phyloP scores from a whole-genome alignment of 148 eudicot species.

The Beta vulgaris region DNA sequence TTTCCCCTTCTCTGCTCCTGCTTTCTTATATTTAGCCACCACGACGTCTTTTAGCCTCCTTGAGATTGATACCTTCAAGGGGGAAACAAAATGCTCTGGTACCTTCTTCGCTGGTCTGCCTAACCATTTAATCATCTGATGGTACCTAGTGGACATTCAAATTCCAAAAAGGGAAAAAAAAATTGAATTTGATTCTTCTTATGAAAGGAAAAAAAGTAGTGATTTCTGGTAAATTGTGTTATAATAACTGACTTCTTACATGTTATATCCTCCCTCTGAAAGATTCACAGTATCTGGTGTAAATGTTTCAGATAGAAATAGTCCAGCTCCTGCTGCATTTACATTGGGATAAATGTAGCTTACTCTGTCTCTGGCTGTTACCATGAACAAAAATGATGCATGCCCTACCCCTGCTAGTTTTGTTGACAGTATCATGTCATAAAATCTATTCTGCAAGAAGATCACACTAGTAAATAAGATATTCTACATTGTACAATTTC shows the following conservation, averaged over 20 bases:
- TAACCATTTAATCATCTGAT: constrained; percentile 81
- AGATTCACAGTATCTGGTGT: constrained; percentile 59
- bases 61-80: constrained; percentile 72
- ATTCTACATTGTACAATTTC: background rate
- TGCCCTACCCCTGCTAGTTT: constrained; percentile 94
- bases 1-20: constrained; percentile 74
- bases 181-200: background rate
- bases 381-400: constrained; percentile 81
- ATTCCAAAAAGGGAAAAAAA: background rate
- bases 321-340: constrained; percentile 87
- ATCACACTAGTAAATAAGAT: background rate
- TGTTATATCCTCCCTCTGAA: constrained; percentile 76
- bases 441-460: constrained; percentile 66
- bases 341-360: constrained; percentile 89
- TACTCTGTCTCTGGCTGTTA: constrained; percentile 78
- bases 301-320: constrained; percentile 71
- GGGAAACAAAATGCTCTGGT: constrained; percentile 53
- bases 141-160: constrained; percentile 46
- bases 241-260: constrained; percentile 38
- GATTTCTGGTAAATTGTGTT: background rate
- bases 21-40: constrained; percentile 64
- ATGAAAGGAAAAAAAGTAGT: background rate
- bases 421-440: constrained; percentile 84
- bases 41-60: constrained; percentile 70
- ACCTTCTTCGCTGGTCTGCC: constrained; percentile 66